Conservation (phyloP, 2,329 filamentous ascomycete genomes). For the Colletotrichum sp. region DNA sequence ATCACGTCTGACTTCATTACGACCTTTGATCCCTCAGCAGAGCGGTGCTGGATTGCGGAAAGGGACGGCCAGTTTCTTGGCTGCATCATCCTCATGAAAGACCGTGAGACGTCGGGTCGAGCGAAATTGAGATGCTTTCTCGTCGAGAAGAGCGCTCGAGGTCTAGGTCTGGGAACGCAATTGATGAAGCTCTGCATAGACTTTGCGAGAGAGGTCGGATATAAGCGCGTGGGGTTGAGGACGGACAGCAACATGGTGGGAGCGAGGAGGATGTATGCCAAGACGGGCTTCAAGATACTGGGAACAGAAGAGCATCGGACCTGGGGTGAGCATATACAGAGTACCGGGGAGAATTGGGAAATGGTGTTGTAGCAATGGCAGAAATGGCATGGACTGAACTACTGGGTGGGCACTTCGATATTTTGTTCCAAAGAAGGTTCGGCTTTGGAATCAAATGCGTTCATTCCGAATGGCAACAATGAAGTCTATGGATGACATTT, state of each 20-base stretch:
- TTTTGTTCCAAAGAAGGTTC: rapidly evolving
- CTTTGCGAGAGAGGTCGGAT: constrained; percentile 23
- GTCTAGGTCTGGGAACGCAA: constrained; percentile 20
- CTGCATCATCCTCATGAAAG: constrained; percentile 26
- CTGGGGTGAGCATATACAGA: not conserved
- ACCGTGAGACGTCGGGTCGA: constrained; percentile 2
- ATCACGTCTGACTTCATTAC: constrained; percentile 28
- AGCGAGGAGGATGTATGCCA: constrained; percentile 23
- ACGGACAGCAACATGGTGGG: constrained; percentile 22
- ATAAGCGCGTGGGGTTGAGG: constrained; percentile 17
- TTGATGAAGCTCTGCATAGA: constrained; percentile 21
- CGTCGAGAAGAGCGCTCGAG: constrained; percentile 24
- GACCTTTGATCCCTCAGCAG: constrained; percentile 23
- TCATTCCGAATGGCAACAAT: not conserved
- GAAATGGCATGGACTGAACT: not conserved
- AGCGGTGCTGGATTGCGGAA: constrained; percentile 33
- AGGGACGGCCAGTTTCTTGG: constrained; percentile 25
- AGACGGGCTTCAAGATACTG: constrained; percentile 21
- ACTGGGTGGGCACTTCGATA: not conserved
- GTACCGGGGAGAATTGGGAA: constrained; percentile 13
- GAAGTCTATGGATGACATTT: rapidly evolving
- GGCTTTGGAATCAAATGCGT: not conserved
- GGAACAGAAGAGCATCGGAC: not conserved
- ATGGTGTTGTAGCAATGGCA: not conserved
- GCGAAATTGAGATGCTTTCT: constrained; percentile 28